Percentiles rank a stretch among this genome's conserved stretches.
Evolutionary conservation across 805 yeast genomes (phyloP).

Genomic region (Cyberlindnera mrakii): DNA sequence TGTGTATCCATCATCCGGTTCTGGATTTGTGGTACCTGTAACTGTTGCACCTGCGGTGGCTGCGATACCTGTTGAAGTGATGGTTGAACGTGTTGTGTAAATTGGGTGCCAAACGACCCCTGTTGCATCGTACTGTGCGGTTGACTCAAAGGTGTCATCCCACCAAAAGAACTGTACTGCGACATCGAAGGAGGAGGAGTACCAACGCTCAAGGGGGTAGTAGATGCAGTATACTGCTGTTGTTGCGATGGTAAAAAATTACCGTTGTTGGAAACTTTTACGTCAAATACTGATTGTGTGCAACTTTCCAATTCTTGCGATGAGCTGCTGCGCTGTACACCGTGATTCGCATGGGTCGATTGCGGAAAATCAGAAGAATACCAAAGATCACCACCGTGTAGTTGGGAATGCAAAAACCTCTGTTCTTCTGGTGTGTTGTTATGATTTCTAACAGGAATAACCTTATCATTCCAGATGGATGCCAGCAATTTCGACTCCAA

Average conservation of each 20-base stretch:
- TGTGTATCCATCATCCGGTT: not conserved
- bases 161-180: constrained; percentile 1
- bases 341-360: not conserved
- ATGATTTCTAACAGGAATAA: not conserved
- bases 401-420: constrained; percentile 8
- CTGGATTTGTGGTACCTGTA: constrained; percentile 1
- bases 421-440: constrained; percentile 12
- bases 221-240: constrained; percentile 7
- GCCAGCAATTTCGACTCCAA: constrained; percentile 27
- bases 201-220: constrained; percentile 9
- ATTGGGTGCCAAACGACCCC: not conserved
- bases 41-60: not conserved
- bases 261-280: constrained; percentile 8
- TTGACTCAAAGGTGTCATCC: too few relatives aligned
- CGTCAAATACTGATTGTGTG: constrained; percentile 12
- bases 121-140: not conserved
- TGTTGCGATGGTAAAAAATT: constrained; percentile 2
- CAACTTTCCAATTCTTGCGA: constrained; percentile 4
- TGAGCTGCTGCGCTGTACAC: not conserved
- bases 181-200: constrained; percentile 8
- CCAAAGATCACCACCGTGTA: constrained; percentile 2
- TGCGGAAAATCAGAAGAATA: not conserved
- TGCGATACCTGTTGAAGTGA: not conserved
- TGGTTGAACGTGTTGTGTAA: not conserved
- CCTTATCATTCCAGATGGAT: constrained; percentile 26